Percentiles rank a stretch among this genome's conserved stretches.
phyloP scores from a whole-genome alignment of 73 alveolate genomes.

The Paramecium octaurelia region DNA sequence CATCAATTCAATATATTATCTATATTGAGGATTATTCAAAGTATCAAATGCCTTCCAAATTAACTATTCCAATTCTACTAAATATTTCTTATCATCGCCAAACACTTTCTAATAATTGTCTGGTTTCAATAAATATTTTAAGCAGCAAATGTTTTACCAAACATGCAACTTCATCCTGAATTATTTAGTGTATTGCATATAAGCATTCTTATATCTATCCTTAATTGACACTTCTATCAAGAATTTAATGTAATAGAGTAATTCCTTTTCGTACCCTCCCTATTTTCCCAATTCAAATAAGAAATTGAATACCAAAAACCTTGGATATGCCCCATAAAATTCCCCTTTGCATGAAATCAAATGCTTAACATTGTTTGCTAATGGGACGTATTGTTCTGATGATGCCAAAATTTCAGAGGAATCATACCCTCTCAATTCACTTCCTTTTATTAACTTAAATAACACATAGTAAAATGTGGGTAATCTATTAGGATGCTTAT shows the following conservation, averaged over 20 bases:
- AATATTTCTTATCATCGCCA: background rate
- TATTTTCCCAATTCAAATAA: conserved; percentile 5
- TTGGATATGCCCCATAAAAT: conserved; percentile 60
- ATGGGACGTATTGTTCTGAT: conserved; percentile 46
- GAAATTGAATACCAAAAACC: conserved; percentile 30
- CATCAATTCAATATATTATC: conserved; percentile 43
- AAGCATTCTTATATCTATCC: conserved; percentile 28
- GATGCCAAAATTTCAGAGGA: background rate
- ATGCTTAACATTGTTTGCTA: conserved; percentile 50
- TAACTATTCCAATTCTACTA: background rate
- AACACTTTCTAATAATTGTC: background rate
- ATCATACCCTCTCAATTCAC: conserved; percentile 63
- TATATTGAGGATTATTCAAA: conserved; percentile 6
- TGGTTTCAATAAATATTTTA: background rate
- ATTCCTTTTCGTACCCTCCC: background rate
- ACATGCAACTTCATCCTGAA: conserved; percentile 32
- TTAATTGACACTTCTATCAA: background rate
- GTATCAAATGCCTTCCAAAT: conserved; percentile 28
- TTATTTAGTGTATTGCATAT: conserved; percentile 49
- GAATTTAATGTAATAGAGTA: background rate
- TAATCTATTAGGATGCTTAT: conserved; percentile 23
- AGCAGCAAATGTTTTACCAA: conserved; percentile 11
- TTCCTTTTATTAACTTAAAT: conserved; percentile 41
- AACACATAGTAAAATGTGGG: background rate
- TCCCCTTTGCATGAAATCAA: conserved; percentile 26